These are phyloP conservation scores for Chlorella sp. DNA, from an alignment of 139 green algal genomes.

Conservation along the genomic window DNA sequence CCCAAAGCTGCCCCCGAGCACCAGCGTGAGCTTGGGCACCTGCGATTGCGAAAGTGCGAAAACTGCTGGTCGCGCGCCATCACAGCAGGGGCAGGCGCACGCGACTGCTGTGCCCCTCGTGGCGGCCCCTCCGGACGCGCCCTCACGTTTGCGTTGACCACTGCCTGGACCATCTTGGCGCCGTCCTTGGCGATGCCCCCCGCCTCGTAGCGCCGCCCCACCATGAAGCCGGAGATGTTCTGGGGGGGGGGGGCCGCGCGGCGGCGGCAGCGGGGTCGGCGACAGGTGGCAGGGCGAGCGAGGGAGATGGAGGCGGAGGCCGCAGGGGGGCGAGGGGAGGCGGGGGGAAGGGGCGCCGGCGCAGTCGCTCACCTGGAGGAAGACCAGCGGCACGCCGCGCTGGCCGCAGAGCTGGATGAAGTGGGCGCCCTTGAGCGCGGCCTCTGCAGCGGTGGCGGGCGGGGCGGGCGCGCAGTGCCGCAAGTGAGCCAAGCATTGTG, in stretches of 20 bases:
- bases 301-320: too few species aligned
- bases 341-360: background rate
- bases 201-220: constrained; percentile 84
- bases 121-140: too few species aligned
- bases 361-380: constrained; percentile 67
- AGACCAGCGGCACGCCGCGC: constrained; percentile 85
- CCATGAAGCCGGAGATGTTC: constrained; percentile 90
- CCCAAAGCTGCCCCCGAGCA: constrained; percentile 87
- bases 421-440: constrained; percentile 86
- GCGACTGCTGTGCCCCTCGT: too few species aligned
- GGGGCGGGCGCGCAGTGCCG: background rate
- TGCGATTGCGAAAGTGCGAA: constrained; percentile 24
- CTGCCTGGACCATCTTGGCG: constrained; percentile 96
- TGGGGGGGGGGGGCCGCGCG: constrained; percentile 3
- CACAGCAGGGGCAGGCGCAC: too few species aligned
- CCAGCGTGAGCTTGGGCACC: constrained; percentile 91
- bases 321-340: too few species aligned
- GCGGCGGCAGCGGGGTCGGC: too few species aligned
- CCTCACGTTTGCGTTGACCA: constrained; percentile 74
- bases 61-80: background rate
- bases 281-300: too few species aligned
- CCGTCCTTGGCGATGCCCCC: constrained; percentile 95
- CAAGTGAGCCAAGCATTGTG: background rate
- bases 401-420: constrained; percentile 85
- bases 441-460: constrained; percentile 37